Evolutionary conservation across 805 yeast species (phyloP).

Genomic region (Metschnikowia cubensis): DNA sequence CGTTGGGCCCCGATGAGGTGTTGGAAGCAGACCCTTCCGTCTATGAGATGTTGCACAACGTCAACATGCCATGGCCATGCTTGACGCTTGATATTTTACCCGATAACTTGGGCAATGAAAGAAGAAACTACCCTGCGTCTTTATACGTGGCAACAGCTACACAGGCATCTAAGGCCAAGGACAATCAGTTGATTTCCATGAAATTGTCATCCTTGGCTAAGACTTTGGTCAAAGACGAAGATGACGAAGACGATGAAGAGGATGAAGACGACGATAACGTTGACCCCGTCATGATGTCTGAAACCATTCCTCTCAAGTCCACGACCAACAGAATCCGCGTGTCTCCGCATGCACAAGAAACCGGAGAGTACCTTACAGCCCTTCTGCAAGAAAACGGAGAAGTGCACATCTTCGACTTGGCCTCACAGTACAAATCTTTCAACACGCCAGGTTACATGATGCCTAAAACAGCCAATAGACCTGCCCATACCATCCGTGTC

Average conservation of each 20-base stretch:
- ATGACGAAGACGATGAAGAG: conserved; percentile 68
- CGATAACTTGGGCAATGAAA: conserved; percentile 79
- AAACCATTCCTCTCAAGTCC: conserved; percentile 67
- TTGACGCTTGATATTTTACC: conserved; percentile 86
- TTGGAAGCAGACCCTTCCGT: conserved; percentile 95
- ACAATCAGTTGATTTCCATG: conserved; percentile 82
- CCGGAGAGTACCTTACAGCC: conserved; percentile 84
- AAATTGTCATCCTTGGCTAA: conserved; percentile 78
- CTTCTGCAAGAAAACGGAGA: conserved; percentile 89
- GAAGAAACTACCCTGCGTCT: conserved; percentile 86
- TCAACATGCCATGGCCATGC: conserved; percentile 96
- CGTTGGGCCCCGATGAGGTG: conserved; percentile 92
- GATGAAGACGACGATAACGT: conserved; percentile 62
- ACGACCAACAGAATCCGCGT: conserved; percentile 89
- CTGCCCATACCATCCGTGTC: conserved; percentile 71
- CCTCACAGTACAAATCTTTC: conserved; percentile 75
- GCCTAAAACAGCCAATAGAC: conserved; percentile 73
- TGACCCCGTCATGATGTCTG: conserved; percentile 87
- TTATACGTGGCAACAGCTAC: conserved; percentile 87
- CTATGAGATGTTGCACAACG: conserved; percentile 93
- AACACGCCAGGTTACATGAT: conserved; percentile 83
- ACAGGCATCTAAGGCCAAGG: conserved; percentile 82
- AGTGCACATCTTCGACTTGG: conserved; percentile 76
- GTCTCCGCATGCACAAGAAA: conserved; percentile 66
- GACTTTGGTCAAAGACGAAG: conserved; percentile 83